phyloP scores from a whole-genome alignment of 139 green algal species.

The Diplosphaera chodatii region DNA sequence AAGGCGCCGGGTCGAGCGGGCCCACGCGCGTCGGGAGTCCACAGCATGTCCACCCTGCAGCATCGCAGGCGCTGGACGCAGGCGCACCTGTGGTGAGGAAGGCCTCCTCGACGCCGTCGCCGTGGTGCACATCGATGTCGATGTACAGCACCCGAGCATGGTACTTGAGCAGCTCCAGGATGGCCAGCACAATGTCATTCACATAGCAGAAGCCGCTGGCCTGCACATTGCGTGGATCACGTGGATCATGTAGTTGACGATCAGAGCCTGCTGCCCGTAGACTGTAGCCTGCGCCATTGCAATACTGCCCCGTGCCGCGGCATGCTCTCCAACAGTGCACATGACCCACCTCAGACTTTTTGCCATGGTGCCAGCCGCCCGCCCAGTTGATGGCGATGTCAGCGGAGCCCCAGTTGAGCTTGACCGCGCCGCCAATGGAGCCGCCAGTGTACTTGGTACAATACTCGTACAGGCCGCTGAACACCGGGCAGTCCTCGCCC shows the following conservation, averaged over 20 bases:
- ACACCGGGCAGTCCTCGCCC: slow-evolving; percentile 92
- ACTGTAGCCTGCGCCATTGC: too few relatives aligned
- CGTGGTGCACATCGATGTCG: slow-evolving; percentile 84
- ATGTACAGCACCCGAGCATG: slow-evolving; percentile 68
- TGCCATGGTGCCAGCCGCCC: slow-evolving; percentile 94
- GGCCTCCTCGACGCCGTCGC: slow-evolving; percentile 82
- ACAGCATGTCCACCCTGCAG: too few relatives aligned
- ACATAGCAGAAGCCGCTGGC: slow-evolving; percentile 94
- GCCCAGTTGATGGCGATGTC: slow-evolving; percentile 97
- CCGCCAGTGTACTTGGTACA: slow-evolving; percentile 84
- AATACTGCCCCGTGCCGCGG: too few relatives aligned
- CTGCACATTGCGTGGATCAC: too few relatives aligned
- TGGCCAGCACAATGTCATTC: slow-evolving; percentile 97
- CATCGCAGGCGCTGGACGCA: too few relatives aligned
- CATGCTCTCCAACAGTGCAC: too few relatives aligned
- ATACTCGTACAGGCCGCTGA: slow-evolving; percentile 93
- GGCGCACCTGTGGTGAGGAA: slow-evolving; percentile 70
- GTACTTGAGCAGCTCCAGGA: slow-evolving; percentile 93
- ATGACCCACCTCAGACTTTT: slow-evolving; percentile 66
- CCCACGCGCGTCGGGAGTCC: too few relatives aligned
- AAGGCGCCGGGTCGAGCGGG: too few relatives aligned
- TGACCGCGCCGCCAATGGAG: slow-evolving; percentile 80
- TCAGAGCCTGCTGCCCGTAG: too few relatives aligned
- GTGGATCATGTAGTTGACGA: too few relatives aligned
- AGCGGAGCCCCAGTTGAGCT: slow-evolving; percentile 76